Evolutionary conservation across 805 yeast genomes (phyloP), one percentile per base, ranked within the genome.

Genomic region (Wickerhamiella australiensis): DNA sequence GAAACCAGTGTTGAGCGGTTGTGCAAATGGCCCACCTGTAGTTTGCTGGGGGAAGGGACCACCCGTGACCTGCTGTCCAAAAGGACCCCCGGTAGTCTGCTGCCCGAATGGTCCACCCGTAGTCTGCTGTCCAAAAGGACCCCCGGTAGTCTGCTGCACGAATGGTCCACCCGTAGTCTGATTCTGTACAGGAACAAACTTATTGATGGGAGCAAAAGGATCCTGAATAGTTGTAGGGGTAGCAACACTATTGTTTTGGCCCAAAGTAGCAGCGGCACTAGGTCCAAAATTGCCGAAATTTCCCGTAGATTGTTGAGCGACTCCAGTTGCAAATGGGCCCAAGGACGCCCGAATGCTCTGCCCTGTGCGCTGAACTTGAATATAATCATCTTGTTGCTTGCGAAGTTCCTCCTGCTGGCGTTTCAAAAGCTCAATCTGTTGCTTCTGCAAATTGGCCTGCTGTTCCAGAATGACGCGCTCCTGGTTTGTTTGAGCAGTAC

Each of bases 221-320:
- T 50, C 53, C 29, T 31, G 49, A 18, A 57, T 56, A 2, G 51
- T 53, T 6, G 49, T 35, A 13, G 54, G 48, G 5, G 54, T 22
- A 2, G 57, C 52, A 5, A n/a, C 17, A n/a, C 9, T 18, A n/a
- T n/a, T n/a, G 7, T 4, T 33, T 15, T 33, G 38, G 2, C 53
- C 54, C 5, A 50, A 42, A 13, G 54, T 47, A 5, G 54, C 25
- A 3, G 58, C 54, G 7, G 37, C 37, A 21, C 22, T 18, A 33
- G 38, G 38, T 18, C 38, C 75, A 59, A 72, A 71, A 15, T 68
- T 63, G 20, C 21, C 31, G 17, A 41, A 41, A 15, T 20, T 22
- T 0, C 78, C 76, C 5, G 77, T 74, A 22, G 69, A 64, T 47
- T 64, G 68, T 47, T 54, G 64, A 3, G 68, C 65, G 27, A 62